Conservation (phyloP, 768 basidiomycete species). For the Mycena olivaceomarginata region DNA sequence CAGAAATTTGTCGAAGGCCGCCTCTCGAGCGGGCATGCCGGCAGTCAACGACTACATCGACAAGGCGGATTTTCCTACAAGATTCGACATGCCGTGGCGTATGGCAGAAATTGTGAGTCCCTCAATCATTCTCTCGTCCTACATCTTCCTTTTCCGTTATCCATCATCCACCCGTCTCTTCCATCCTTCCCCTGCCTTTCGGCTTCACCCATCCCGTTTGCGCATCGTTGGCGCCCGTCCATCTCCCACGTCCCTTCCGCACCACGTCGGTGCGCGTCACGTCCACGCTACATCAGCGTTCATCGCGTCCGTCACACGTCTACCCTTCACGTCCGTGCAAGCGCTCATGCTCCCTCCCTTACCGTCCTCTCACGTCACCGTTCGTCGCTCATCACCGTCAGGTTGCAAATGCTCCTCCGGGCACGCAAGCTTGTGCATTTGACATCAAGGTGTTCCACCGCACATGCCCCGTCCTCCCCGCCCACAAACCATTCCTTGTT, state of each 20-base stretch:
- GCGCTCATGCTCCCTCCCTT: too few relatives aligned
- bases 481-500: constrained; percentile 43
- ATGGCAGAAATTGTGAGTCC: constrained; percentile 45
- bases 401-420: constrained; percentile 43
- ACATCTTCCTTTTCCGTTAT: neutral
- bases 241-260: neutral
- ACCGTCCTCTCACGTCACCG: neutral
- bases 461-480: constrained; percentile 34
- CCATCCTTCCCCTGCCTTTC: too few relatives aligned
- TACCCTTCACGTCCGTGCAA: neutral
- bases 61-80: constrained; percentile 42
- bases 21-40: too few relatives aligned
- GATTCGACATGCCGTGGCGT: constrained; percentile 34
- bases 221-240: neutral
- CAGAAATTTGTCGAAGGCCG: too few relatives aligned
- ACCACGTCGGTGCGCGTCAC: neutral
- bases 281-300: too few relatives aligned
- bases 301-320: neutral
- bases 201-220: too few relatives aligned
- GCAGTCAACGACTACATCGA: too few relatives aligned
- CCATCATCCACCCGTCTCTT: too few relatives aligned
- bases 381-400: constrained; percentile 9
- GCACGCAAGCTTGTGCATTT: constrained; percentile 42
- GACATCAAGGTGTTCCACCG: constrained; percentile 46
- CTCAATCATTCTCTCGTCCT: too few relatives aligned